Conservation (phyloP, 108 stramenopile species). For the Licmophora abbreviata region DNA sequence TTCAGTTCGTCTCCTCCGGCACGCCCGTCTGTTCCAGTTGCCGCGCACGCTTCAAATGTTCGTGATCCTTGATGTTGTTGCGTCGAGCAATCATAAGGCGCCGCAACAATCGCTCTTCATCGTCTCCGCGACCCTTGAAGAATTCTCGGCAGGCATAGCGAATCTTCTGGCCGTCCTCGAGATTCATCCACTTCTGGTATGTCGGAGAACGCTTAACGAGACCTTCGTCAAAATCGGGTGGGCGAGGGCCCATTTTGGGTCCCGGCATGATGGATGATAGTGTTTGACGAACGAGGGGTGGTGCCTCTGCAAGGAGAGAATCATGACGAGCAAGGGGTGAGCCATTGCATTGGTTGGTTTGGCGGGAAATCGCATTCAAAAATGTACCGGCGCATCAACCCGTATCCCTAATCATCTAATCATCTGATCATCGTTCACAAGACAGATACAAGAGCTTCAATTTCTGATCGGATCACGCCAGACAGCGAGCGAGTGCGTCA, state of each 20-base stretch:
- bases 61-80: constrained; percentile 80
- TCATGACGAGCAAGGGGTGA: neutral
- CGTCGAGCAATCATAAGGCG: constrained; percentile 88
- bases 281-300: neutral
- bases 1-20: constrained; percentile 3
- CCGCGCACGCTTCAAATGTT: constrained; percentile 51
- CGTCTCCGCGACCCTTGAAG: constrained; percentile 66
- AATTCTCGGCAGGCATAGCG: constrained; percentile 81
- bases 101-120: constrained; percentile 86
- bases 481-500: no score
- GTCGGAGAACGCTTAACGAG: constrained; percentile 67
- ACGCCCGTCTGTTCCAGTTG: constrained; percentile 3
- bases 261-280: constrained; percentile 48
- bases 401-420: no score
- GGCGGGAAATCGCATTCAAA: no score
- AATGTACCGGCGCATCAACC: no score
- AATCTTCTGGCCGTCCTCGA: constrained; percentile 40
- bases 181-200: constrained; percentile 49
- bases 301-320: neutral
- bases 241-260: constrained; percentile 79
- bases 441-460: no score
- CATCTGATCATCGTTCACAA: no score
- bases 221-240: constrained; percentile 73
- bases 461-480: no score
- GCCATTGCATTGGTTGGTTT: no score